These are phyloP conservation scores for Penicillium sclerotigenum DNA, from an alignment of 2,329 filamentous ascomycete genomes.

Conservation along the genomic window DNA sequence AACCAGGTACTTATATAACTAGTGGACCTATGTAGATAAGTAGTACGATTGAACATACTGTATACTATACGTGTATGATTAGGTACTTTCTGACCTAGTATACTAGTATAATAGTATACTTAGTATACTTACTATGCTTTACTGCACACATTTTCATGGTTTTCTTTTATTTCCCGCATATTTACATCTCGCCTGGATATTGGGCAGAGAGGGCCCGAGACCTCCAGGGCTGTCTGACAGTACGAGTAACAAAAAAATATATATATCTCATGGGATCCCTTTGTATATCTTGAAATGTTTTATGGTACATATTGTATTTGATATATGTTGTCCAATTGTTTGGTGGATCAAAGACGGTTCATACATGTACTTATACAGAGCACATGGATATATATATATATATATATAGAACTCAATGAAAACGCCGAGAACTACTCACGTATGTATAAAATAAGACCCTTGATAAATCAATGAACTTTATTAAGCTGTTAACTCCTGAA, in stretches of 20 bases:
- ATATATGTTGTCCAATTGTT: background rate
- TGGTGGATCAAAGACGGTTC: background rate
- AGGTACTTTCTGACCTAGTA: background rate
- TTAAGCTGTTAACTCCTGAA: background rate
- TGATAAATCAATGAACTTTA: background rate
- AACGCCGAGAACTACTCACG: background rate
- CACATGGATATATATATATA: background rate
- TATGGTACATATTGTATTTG: background rate
- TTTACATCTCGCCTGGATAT: constrained; percentile 1
- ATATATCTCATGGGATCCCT: background rate
- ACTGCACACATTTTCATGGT: background rate
- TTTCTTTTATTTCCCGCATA: background rate
- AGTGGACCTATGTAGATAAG: too few relatives aligned
- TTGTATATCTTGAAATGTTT: background rate
- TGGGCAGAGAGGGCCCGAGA: constrained; percentile 4
- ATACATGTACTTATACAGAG: background rate
- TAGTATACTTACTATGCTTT: background rate
- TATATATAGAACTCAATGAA: background rate
- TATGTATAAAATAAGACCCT: background rate
- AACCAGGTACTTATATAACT: constrained; percentile 5
- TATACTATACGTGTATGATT: background rate
- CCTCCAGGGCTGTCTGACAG: background rate
- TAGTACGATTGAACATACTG: background rate
- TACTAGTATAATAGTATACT: background rate
- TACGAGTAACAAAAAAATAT: background rate